Conservation (phyloP, 805 yeast species). For the Yarrowia porcina region DNA sequence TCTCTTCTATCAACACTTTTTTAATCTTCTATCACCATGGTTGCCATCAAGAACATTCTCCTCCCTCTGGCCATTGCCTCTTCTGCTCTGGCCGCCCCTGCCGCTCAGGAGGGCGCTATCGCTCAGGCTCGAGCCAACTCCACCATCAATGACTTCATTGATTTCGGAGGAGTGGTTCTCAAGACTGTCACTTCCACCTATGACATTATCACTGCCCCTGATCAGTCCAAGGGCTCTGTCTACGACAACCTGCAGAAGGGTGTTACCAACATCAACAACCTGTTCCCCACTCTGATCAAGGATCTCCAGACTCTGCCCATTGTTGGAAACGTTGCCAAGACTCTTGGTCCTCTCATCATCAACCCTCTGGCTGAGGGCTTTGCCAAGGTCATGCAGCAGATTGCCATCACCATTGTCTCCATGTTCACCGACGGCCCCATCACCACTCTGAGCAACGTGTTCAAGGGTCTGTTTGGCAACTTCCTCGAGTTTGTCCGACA, state of each 20-base stretch:
- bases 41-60: constrained; percentile 12
- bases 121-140: constrained; percentile 8
- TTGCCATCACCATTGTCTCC: background rate
- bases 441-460: background rate
- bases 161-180: constrained; percentile 4
- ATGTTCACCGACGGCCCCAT: constrained; percentile 15
- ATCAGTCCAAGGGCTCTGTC: constrained; percentile 9
- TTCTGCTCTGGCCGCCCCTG: background rate
- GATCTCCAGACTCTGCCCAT: constrained; percentile 19
- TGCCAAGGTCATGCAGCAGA: constrained; percentile 21
- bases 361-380: constrained; percentile 19
- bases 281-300: constrained; percentile 13
- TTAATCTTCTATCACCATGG: background rate
- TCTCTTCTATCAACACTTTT: background rate
- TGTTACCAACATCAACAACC: background rate
- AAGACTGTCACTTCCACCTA: constrained; percentile 10
- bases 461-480: background rate
- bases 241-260: constrained; percentile 23
- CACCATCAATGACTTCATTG: constrained; percentile 4
- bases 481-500: constrained; percentile 2
- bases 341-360: constrained; percentile 15
- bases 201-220: constrained; percentile 10
- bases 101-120: background rate
- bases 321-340: constrained; percentile 11
- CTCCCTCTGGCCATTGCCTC: constrained; percentile 17